A percentile compares a stretch with the other conserved stretches of the same genome.
phyloP scores from a whole-genome alignment of 495 filamentous ascomycete genomes.

The Aspergillus sclerotiicarbonarius region DNA sequence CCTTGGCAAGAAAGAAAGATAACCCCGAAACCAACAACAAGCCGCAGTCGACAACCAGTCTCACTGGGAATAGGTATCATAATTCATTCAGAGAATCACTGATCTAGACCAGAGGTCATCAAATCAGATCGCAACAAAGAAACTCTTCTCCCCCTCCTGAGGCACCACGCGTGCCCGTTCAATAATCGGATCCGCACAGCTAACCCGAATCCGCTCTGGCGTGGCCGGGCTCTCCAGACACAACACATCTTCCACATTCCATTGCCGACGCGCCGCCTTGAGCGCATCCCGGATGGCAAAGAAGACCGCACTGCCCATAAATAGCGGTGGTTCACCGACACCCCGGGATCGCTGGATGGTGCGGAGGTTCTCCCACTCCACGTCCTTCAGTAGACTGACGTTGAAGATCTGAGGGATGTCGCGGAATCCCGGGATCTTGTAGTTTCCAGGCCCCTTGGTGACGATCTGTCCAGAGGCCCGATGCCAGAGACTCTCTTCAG shows the following conservation, averaged over 20 bases:
- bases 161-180: conserved; percentile 69
- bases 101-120: not conserved
- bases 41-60: not conserved
- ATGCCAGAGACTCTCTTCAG: conserved; percentile 86
- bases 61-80: conserved; percentile 16
- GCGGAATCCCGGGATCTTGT: conserved; percentile 97
- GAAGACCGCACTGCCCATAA: conserved; percentile 91
- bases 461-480: conserved; percentile 76
- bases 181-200: conserved; percentile 84
- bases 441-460: conserved; percentile 84
- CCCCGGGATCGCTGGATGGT: conserved; percentile 88
- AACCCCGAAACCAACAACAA: not conserved
- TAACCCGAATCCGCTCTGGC: conserved; percentile 78
- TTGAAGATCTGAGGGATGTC: conserved; percentile 96
- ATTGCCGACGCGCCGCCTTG: conserved; percentile 35
- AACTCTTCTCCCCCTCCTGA: conserved; percentile 88
- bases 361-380: conserved; percentile 88
- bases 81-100: conserved; percentile 2
- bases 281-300: conserved; percentile 63
- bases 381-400: conserved; percentile 86
- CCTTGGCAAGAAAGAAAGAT: not conserved
- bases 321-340: conserved; percentile 91
- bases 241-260: conserved; percentile 42
- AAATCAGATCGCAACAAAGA: conserved; percentile 73
- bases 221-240: conserved; percentile 60